Percentiles rank a stretch among this genome's conserved stretches.
Evolutionary conservation across 2,329 filamentous ascomycete species (phyloP).

Genomic region (Dactylellina haptotyla): DNA sequence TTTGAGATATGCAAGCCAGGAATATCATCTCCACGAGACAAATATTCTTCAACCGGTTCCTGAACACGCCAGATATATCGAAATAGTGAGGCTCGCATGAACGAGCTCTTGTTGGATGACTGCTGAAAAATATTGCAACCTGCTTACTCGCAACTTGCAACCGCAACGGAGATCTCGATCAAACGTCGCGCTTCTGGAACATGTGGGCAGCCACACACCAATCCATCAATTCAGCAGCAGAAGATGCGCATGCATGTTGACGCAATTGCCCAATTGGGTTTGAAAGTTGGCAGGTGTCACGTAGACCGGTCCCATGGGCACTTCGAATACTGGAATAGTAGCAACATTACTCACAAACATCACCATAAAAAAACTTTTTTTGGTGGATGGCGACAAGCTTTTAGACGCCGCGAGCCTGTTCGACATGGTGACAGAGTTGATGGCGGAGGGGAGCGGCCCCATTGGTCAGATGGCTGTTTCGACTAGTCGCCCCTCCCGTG

Average conservation of each 20-base stretch:
- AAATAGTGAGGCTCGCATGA: background rate
- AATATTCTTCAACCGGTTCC: background rate
- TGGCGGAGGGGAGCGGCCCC: background rate
- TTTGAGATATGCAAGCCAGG: conserved; percentile 26
- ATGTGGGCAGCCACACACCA: background rate
- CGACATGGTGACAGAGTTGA: conserved; percentile 17
- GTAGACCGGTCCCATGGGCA: background rate
- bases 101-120: too few species aligned
- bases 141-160: too few species aligned
- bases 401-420: conserved; percentile 51
- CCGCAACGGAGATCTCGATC: too few species aligned
- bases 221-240: background rate
- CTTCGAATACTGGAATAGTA: conserved; percentile 22
- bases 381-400: conserved; percentile 35
- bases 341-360: conserved; percentile 10
- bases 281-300: background rate
- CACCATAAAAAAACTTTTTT: background rate
- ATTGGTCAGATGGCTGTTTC: conserved; percentile 37
- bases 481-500: conserved; percentile 42
- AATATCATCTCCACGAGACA: background rate
- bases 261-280: conserved; percentile 31
- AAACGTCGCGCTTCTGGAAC: conserved; percentile 8
- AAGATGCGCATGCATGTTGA: conserved; percentile 29
- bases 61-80: background rate
- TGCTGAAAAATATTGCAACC: too few species aligned